Base-by-base conservation (phyloP, 768 basidiomycete species). In the Serendipita vermifera region DNA sequence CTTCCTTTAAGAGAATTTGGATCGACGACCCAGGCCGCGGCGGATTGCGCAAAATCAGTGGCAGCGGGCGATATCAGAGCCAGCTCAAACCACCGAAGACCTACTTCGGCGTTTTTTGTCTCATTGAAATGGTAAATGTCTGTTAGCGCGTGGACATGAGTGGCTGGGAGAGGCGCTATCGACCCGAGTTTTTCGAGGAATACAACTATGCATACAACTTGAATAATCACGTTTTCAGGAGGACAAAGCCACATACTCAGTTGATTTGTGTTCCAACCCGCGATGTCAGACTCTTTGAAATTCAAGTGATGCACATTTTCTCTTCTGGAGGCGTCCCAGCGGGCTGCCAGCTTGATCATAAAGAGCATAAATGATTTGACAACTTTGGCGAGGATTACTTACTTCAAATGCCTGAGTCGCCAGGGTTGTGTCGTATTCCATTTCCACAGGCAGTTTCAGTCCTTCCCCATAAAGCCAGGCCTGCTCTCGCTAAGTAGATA, bases 401-500 rank as follows among this genome's bases (percentile, higher is more conserved):
- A 51, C 46, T 3, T 69, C 75, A 62, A 83, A 86, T 4, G 87
- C 82, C 55, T 78, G 71, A 56, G 77, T 69, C 0, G 86, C 86
- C 24, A 93, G 73, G 1, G 81, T 75, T 29, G 74, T 72, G 59
- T 93, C 89, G 58, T 89, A 92, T 58, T 80, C 73, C 69, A 87
- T 75, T 58, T 82, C 71, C 0, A 81, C 85, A 1, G 87, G 87
- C 9, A 94, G 77, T 58, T 77, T 71, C 4, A 75, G 60, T 2
- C 90, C 87, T 66, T 86, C 82, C 33, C 90, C 90, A 60, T 84
- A 79, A 32, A 94, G 68, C 90, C 90, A 94, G 11, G 77, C 79
- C 84, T 85, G 24, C 24, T 3, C 17, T 33, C 22, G 31, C 35
- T 33, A 56, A 33, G 59, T 35, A 17, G 29, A 27, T 20, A 54